Evolutionary conservation across 208 protist genomes (phyloP).

Genomic region (Wallacemonas sp.): DNA sequence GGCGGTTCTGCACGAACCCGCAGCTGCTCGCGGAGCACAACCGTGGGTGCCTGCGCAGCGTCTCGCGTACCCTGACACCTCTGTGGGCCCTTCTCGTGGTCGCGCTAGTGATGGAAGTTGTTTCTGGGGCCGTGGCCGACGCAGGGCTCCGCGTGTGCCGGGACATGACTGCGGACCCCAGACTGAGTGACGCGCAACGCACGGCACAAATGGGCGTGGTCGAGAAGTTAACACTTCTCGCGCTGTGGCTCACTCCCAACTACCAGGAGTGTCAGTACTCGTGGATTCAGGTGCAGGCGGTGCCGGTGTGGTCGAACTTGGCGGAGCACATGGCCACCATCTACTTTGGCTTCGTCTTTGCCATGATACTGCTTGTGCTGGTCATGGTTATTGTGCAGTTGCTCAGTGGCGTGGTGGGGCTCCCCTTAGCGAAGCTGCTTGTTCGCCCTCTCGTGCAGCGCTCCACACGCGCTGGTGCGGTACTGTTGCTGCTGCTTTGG

Average conservation of each 20-base stretch:
- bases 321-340: constrained; percentile 52
- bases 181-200: constrained; percentile 37
- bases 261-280: constrained; percentile 61
- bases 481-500: constrained; percentile 37
- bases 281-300: constrained; percentile 63
- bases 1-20: neutral
- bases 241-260: constrained; percentile 48
- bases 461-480: neutral
- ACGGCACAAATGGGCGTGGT: constrained; percentile 51
- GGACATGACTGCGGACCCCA: constrained; percentile 23
- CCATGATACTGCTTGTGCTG: constrained; percentile 22
- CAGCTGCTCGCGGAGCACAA: neutral
- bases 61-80: constrained; percentile 11
- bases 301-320: constrained; percentile 39
- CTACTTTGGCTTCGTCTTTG: constrained; percentile 40
- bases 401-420: constrained; percentile 13
- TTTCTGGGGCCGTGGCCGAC: constrained; percentile 24
- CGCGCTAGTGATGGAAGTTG: constrained; percentile 34
- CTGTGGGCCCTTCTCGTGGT: constrained; percentile 19
- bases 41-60: neutral
- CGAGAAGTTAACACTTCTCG: constrained; percentile 53
- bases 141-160: constrained; percentile 47
- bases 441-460: constrained; percentile 22
- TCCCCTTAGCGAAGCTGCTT: constrained; percentile 19
- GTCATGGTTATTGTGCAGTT: constrained; percentile 15